Evolutionary conservation across 371 early-diverging fungal genomes (phyloP).

Genomic region (Zychaea mexicana): DNA sequence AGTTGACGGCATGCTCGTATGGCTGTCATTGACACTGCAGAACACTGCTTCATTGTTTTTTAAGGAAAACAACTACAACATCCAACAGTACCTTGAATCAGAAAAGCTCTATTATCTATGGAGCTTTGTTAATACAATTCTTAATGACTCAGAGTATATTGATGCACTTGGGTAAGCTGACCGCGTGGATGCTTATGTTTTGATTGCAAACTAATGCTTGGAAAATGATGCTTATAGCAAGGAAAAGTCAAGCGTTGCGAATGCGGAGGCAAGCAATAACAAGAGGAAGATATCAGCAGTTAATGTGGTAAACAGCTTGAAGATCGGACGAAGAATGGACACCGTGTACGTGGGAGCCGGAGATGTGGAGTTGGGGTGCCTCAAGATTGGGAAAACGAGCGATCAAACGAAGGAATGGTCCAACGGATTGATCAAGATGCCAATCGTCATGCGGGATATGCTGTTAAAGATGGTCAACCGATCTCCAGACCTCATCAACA

Average conservation of each 20-base stretch:
- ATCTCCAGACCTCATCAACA: too few relatives aligned
- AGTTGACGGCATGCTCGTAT: not conserved
- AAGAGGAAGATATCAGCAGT: constrained; percentile 14
- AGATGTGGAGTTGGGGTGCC: constrained; percentile 12
- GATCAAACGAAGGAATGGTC: constrained; percentile 7
- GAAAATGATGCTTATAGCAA: constrained; percentile 12
- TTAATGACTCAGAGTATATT: not conserved
- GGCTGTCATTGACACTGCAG: not conserved
- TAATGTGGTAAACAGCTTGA: not conserved
- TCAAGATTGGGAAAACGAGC: constrained; percentile 1
- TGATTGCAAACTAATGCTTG: not conserved
- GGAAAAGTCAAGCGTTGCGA: constrained; percentile 10
- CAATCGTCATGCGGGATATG: constrained; percentile 14
- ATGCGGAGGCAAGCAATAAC: not conserved
- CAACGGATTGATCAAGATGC: constrained; percentile 11
- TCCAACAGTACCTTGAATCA: not conserved
- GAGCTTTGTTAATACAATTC: not conserved
- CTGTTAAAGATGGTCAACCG: constrained; percentile 5
- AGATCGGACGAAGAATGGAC: constrained; percentile 12
- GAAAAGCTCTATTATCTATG: constrained; percentile 6
- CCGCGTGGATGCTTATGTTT: not conserved
- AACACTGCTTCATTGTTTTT: not conserved
- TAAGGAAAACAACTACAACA: not conserved
- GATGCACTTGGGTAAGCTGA: not conserved
- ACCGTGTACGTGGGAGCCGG: constrained; percentile 8